phyloP scores from a whole-genome alignment of 73 alveolate genomes.

The Paramecium caudatum region DNA sequence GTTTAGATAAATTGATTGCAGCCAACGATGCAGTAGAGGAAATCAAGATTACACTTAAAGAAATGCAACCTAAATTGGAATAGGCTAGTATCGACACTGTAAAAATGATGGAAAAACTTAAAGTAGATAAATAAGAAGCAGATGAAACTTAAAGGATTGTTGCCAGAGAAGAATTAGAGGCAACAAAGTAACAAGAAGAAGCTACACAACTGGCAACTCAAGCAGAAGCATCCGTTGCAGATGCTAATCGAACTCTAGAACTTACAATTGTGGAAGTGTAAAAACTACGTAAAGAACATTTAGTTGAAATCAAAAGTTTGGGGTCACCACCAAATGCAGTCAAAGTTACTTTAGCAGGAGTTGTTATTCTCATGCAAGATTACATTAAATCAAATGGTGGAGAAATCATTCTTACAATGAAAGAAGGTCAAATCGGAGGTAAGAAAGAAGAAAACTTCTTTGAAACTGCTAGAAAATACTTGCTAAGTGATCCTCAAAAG shows the following conservation, averaged over 20 bases:
- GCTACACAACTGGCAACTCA: conserved; percentile 91
- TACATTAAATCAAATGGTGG: conserved; percentile 77
- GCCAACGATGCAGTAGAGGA: conserved; percentile 97
- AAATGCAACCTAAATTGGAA: conserved; percentile 97
- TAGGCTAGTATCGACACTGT: conserved; percentile 96
- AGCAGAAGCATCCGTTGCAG: conserved; percentile 95
- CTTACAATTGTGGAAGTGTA: conserved; percentile 77
- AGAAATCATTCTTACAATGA: conserved; percentile 74
- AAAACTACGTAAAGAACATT: conserved; percentile 92
- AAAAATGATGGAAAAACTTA: conserved; percentile 91
- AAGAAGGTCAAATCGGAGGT: conserved; percentile 77
- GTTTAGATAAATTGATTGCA: conserved; percentile 94
- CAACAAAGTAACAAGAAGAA: conserved; percentile 96
- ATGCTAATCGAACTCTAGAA: conserved; percentile 89
- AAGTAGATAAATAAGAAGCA: conserved; percentile 94
- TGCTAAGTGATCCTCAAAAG: conserved; percentile 88
- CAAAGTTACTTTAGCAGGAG: conserved; percentile 93
- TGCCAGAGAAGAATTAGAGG: conserved; percentile 96
- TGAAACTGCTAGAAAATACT: conserved; percentile 87
- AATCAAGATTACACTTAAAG: conserved; percentile 92
- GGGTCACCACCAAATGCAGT: conserved; percentile 96
- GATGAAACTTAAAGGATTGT: conserved; percentile 90
- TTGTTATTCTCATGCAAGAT: conserved; percentile 77
- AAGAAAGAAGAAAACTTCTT: conserved; percentile 89
- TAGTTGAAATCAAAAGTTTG: conserved; percentile 89